A percentile compares a stretch with the other conserved stretches of the same genome.
Conservation (phyloP, 805 yeast genomes). For the Saturnispora ahearnii region DNA sequence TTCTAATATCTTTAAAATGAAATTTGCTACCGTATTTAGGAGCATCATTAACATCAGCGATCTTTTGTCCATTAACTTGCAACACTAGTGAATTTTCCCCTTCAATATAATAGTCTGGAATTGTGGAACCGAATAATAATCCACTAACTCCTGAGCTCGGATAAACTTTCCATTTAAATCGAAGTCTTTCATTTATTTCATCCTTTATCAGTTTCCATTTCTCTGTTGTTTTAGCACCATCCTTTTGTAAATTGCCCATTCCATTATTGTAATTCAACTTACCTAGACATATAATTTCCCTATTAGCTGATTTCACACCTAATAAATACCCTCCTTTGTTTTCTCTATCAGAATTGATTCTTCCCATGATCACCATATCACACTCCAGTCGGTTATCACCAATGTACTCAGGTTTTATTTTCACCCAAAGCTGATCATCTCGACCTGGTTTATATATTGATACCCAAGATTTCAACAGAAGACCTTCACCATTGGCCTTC, state of each 20-base stretch:
- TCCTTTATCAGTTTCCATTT: slow-evolving; percentile 46
- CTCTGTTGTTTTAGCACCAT: slow-evolving; percentile 7
- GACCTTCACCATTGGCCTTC: slow-evolving; percentile 64
- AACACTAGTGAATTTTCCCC: background rate
- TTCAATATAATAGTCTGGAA: slow-evolving; percentile 37
- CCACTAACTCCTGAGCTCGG: slow-evolving; percentile 13
- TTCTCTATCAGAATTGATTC: slow-evolving; percentile 17
- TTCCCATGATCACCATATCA: slow-evolving; percentile 75
- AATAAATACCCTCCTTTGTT: slow-evolving; percentile 2
- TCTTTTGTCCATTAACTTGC: background rate
- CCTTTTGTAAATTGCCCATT: background rate
- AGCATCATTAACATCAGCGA: slow-evolving; percentile 7
- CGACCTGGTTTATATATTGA: slow-evolving; percentile 54
- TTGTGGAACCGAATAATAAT: slow-evolving; percentile 47
- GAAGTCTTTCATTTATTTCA: slow-evolving; percentile 47
- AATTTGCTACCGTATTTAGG: slow-evolving; percentile 4
- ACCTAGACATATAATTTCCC: background rate
- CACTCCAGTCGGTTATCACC: slow-evolving; percentile 80
- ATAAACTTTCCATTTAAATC: slow-evolving; percentile 1
- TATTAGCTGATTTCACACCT: background rate
- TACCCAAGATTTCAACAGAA: slow-evolving; percentile 59
- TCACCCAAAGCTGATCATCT: slow-evolving; percentile 63
- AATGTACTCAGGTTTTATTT: slow-evolving; percentile 85
- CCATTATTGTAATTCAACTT: slow-evolving; percentile 4
- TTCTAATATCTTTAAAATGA: slow-evolving; percentile 1